A percentile compares a stretch with the other conserved stretches of the same genome.
These are phyloP conservation scores for Fusarium austroafricanum DNA, from an alignment of 2,329 filamentous ascomycete species.

Conservation along the genomic window DNA sequence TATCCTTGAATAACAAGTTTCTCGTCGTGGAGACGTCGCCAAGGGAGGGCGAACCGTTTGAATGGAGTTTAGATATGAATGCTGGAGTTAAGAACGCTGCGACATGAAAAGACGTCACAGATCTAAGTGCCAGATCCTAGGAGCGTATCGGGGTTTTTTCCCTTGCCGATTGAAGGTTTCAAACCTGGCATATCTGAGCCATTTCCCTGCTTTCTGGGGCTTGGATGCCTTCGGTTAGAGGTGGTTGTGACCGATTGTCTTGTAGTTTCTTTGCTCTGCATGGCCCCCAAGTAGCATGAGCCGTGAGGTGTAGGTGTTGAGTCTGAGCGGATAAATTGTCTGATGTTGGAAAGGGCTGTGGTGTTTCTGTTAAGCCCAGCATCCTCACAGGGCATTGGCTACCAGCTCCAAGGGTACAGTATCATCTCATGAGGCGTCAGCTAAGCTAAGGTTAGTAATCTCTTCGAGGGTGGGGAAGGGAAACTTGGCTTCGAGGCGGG, in stretches of 20 bases:
- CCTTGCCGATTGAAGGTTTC: background rate
- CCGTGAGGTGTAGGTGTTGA: background rate
- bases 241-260: background rate
- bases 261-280: slow-evolving; percentile 1
- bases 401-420: slow-evolving; percentile 1
- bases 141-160: slow-evolving; percentile 23
- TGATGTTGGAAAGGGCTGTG: background rate
- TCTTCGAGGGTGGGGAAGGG: slow-evolving; percentile 6
- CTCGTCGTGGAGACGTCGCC: background rate
- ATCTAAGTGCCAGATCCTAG: slow-evolving; percentile 4
- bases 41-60: background rate
- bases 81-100: slow-evolving; percentile 22
- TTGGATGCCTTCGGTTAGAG: too few relatives aligned
- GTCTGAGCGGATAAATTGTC: slow-evolving; percentile 12
- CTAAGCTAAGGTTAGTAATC: background rate
- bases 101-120: slow-evolving; percentile 28
- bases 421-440: background rate
- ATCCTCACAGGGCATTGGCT: background rate
- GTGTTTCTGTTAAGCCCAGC: background rate
- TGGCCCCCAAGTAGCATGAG: slow-evolving; percentile 14
- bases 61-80: slow-evolving; percentile 33
- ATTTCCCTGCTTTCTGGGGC: slow-evolving; percentile 20
- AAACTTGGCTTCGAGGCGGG: slow-evolving; percentile 32
- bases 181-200: background rate
- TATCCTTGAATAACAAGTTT: background rate